Evolutionary conservation across 176 grass and related monocot species (phyloP).

Genomic region (Triticum monococcum): DNA sequence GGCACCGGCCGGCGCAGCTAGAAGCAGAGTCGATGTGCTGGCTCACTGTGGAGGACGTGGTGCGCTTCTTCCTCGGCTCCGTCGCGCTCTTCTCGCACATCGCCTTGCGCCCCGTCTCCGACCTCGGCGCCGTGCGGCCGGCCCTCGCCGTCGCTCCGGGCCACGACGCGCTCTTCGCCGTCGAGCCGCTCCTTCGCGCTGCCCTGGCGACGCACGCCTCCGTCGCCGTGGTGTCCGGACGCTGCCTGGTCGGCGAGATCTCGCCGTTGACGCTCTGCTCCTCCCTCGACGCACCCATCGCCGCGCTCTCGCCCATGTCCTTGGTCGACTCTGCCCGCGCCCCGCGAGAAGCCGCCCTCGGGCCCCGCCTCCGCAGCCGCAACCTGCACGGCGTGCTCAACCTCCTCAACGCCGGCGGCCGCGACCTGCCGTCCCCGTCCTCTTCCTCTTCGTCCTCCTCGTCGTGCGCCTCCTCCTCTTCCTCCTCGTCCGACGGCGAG

Average conservation of each 20-base stretch:
- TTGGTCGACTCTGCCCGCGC: conserved; percentile 38
- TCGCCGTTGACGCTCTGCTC: conserved; percentile 51
- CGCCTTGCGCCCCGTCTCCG: conserved; percentile 46
- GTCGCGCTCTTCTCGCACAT: conserved; percentile 54
- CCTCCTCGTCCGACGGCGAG: conserved; percentile 31
- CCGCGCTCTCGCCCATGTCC: conserved; percentile 42
- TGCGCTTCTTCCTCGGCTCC: conserved; percentile 71
- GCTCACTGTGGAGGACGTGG: conserved; percentile 72
- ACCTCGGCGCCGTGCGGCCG: conserved; percentile 50
- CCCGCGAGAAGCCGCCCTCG: conserved; percentile 19
- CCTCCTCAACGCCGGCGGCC: conserved; percentile 35
- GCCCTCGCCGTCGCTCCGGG: conserved; percentile 35
- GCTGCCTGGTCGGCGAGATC: conserved; percentile 57
- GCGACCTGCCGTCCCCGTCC: background rate
- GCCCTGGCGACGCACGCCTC: conserved; percentile 39
- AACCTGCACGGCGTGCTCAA: conserved; percentile 49
- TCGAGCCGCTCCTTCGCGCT: conserved; percentile 35
- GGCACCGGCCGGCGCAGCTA: no score
- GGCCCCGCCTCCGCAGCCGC: conserved; percentile 35
- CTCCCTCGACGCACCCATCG: conserved; percentile 23
- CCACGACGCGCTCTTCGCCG: conserved; percentile 28
- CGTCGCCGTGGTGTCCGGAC: conserved; percentile 41
- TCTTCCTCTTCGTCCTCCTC: conserved; percentile 38
- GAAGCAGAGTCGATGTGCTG: conserved; percentile 45
- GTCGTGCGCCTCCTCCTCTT: conserved; percentile 22